Evolutionary conservation across 495 filamentous ascomycete genomes (phyloP).

Genomic region (Cercophora scortea): DNA sequence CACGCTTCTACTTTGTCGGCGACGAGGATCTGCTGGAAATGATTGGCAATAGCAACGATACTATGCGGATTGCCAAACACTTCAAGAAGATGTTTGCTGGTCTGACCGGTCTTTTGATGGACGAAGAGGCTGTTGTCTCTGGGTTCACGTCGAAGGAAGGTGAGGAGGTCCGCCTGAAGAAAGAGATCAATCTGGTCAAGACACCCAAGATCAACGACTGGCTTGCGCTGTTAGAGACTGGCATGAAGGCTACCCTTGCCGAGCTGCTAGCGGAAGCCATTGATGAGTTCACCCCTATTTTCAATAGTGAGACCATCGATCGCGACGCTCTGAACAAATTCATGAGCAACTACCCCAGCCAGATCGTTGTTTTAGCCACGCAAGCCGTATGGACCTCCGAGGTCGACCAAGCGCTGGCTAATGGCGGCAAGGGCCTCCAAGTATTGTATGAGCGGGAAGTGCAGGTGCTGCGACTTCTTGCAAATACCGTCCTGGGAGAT

Average conservation of each 20-base stretch:
- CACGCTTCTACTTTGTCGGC: slow-evolving; percentile 97
- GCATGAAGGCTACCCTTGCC: slow-evolving; percentile 89
- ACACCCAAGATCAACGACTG: slow-evolving; percentile 97
- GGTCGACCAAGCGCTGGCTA: slow-evolving; percentile 65
- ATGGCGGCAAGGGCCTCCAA: slow-evolving; percentile 59
- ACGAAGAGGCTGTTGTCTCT: slow-evolving; percentile 79
- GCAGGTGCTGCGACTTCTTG: slow-evolving; percentile 71
- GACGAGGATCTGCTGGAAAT: slow-evolving; percentile 99
- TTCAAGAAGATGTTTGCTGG: slow-evolving; percentile 99
- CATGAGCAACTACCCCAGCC: slow-evolving; percentile 74
- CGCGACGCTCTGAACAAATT: slow-evolving; percentile 62
- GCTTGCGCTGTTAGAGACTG: slow-evolving; percentile 81
- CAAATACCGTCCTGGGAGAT: slow-evolving; percentile 82
- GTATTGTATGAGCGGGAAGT: slow-evolving; percentile 67
- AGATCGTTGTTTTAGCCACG: slow-evolving; percentile 93
- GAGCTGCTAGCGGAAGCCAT: slow-evolving; percentile 84
- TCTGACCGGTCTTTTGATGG: slow-evolving; percentile 79
- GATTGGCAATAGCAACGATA: slow-evolving; percentile 98
- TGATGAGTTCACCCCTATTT: slow-evolving; percentile 65
- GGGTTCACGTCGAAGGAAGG: slow-evolving; percentile 95
- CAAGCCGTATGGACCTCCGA: slow-evolving; percentile 88
- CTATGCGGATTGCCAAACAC: slow-evolving; percentile 89
- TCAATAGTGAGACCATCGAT: slow-evolving; percentile 58
- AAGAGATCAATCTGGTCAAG: slow-evolving; percentile 82
- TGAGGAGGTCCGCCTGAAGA: slow-evolving; percentile 80